Percentiles rank a stretch among this genome's conserved stretches.
Conservation (phyloP, 108 stramenopile species). For the Parietichytrium sp. region DNA sequence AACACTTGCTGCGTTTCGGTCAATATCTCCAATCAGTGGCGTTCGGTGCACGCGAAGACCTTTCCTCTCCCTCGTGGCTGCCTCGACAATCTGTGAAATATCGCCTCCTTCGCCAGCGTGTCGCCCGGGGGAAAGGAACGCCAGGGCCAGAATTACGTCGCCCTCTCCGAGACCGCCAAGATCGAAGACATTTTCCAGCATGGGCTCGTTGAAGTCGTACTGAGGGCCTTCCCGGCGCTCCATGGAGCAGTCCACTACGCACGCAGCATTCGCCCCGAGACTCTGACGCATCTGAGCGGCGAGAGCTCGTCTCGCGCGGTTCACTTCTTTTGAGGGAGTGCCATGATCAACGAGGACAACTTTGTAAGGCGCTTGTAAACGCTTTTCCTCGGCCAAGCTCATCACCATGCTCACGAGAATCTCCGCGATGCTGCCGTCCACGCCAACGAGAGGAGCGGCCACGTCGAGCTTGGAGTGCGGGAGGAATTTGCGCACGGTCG, state of each 20-base stretch:
- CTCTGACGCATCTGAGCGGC: background rate
- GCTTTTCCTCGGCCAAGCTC: background rate
- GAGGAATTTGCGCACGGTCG: background rate
- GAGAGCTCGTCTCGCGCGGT: background rate
- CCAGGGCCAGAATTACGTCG: slow-evolving; percentile 21
- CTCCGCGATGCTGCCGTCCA: background rate
- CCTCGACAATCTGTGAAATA: background rate
- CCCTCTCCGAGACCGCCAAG: background rate
- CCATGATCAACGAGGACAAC: slow-evolving; percentile 29
- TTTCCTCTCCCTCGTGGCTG: background rate
- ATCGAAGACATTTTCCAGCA: background rate
- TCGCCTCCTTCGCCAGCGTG: slow-evolving; percentile 37
- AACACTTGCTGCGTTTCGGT: background rate
- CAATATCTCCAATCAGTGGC: slow-evolving; percentile 8
- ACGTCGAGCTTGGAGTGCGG: background rate
- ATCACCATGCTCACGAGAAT: background rate
- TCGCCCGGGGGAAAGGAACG: background rate
- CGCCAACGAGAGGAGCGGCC: background rate
- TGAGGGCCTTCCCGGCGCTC: background rate
- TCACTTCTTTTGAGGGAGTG: background rate
- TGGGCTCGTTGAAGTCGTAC: slow-evolving; percentile 2
- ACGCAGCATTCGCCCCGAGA: background rate
- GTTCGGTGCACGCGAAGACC: background rate
- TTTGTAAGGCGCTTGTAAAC: background rate
- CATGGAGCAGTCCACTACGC: slow-evolving; percentile 31